Evolutionary conservation across 345 rosid genomes (phyloP).

Genomic region (Eucalyptus sp.): DNA sequence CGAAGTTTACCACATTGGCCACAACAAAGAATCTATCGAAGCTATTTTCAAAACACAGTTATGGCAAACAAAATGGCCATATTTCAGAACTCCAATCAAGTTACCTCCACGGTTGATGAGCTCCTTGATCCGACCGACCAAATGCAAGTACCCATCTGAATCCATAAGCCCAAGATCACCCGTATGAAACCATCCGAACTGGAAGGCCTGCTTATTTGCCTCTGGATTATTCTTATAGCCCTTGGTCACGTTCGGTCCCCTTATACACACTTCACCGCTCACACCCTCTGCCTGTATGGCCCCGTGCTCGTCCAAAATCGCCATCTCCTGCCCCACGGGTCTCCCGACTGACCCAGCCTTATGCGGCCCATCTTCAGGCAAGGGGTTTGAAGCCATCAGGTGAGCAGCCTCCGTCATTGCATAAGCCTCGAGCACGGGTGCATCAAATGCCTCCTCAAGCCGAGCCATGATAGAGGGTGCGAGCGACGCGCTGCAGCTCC

Average conservation of each 20-base stretch:
- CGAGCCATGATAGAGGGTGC: slow-evolving; percentile 65
- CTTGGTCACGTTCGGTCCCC: slow-evolving; percentile 83
- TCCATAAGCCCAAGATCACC: slow-evolving; percentile 80
- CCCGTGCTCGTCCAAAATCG: slow-evolving; percentile 58
- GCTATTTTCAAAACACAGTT: not conserved
- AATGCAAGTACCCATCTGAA: slow-evolving; percentile 72
- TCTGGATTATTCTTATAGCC: slow-evolving; percentile 90
- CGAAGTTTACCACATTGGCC: not conserved
- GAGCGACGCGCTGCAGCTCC: slow-evolving; percentile 87
- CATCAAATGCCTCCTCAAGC: slow-evolving; percentile 68
- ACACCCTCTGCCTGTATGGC: slow-evolving; percentile 24
- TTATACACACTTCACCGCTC: slow-evolving; percentile 74
- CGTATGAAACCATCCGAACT: slow-evolving; percentile 92
- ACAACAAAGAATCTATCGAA: not conserved
- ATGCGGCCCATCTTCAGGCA: slow-evolving; percentile 68
- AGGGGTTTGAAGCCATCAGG: slow-evolving; percentile 71
- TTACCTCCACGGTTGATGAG: slow-evolving; percentile 96
- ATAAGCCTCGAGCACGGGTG: slow-evolving; percentile 85
- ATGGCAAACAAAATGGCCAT: not conserved
- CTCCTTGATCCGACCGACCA: slow-evolving; percentile 95
- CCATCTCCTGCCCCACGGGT: slow-evolving; percentile 82
- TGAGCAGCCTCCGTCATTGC: slow-evolving; percentile 93
- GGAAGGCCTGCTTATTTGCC: slow-evolving; percentile 70
- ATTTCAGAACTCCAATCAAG: not conserved
- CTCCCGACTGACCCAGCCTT: slow-evolving; percentile 82